phyloP scores from a whole-genome alignment of 2,329 filamentous ascomycete genomes.

The Beauveria australis region DNA sequence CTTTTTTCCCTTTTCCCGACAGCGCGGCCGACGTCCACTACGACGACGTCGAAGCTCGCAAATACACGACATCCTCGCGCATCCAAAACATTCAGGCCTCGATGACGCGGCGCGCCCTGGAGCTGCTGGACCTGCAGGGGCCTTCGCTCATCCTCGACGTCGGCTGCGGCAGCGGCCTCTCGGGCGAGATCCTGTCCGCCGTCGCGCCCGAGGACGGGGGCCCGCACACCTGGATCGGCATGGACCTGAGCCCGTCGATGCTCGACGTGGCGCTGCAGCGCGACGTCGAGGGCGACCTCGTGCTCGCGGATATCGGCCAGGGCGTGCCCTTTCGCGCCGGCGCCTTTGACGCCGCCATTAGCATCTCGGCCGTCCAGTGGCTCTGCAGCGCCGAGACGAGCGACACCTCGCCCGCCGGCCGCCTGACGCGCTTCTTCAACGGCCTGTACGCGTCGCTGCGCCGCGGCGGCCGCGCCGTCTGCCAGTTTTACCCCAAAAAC shows the following conservation, averaged over 20 bases:
- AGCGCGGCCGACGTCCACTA: conserved; percentile 96
- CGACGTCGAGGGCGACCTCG: conserved; percentile 87
- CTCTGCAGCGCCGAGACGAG: conserved; percentile 89
- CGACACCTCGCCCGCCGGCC: conserved; percentile 70
- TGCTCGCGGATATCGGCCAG: conserved; percentile 91
- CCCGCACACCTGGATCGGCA: conserved; percentile 91
- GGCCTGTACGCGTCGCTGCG: conserved; percentile 78
- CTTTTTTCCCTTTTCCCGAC: conserved; percentile 17
- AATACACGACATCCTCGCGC: conserved; percentile 93
- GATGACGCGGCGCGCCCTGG: conserved; percentile 90
- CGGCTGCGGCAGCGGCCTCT: conserved; percentile 92
- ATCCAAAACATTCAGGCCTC: conserved; percentile 91
- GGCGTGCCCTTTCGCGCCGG: conserved; percentile 90
- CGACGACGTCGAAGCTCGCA: conserved; percentile 88
- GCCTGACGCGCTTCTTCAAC: conserved; percentile 83
- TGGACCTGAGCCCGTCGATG: conserved; percentile 96
- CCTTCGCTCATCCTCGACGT: conserved; percentile 90
- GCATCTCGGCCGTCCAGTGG: conserved; percentile 96
- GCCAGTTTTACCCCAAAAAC: conserved; percentile 98
- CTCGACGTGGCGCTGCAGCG: conserved; percentile 87
- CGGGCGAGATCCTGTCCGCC: conserved; percentile 84
- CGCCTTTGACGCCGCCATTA: conserved; percentile 89
- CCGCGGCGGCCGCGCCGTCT: conserved; percentile 81
- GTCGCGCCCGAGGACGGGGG: conserved; percentile 62
- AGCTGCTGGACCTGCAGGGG: conserved; percentile 71